Base-by-base conservation (phyloP, 441 rosid genomes). In the Syzygium malaccense region DNA sequence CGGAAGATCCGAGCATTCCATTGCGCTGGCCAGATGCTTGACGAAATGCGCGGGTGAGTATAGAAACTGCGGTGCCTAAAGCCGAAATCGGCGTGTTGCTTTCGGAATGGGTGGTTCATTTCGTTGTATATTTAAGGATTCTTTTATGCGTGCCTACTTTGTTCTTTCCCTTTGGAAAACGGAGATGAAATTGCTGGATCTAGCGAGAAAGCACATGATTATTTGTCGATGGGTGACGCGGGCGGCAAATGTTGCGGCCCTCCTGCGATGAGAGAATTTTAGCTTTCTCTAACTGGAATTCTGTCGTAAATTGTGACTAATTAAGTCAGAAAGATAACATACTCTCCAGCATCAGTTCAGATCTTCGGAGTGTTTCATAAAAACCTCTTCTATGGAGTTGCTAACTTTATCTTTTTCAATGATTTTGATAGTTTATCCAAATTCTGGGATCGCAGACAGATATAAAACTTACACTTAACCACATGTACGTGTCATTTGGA, bases 131-230 rank as follows among this genome's bases (percentile, higher is more conserved):
- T 45, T 45, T 45, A 45, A 45, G 48, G 48, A 45, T 45, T 45
- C 48, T 45, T 45, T 45, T 41, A 87, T 62, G 26, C n/a, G 30
- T 87, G 56, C 75, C 88, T 7, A 55, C 56, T 54, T 26, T 84
- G 14, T 53, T 85, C 32, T 68, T 14, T 87, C 57, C 13, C 87
- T 88, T 90, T n/a, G n/a, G 26, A 41, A 4, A 23, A 41, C 88
- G 97, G 99, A 91, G 99, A 97, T 90, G 99, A 98, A 90, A 97
- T 97, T 91, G 95, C 98, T 86, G 99, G 99, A 90, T 98, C 99
- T 94, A 97, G 97, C 84, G 98, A 98, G 95, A 98, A 95, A 94
- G 99, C 99, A 75, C 96, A 93, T 86, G 98, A 97, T 92, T 95
- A 89, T 91, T 94, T 97, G 88, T 94, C 97, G 26, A 56, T 95